Evolutionary conservation across 73 alveolate species (phyloP), one percentile per base, ranked within the genome.

Genomic region (Halteria grandinella): DNA sequence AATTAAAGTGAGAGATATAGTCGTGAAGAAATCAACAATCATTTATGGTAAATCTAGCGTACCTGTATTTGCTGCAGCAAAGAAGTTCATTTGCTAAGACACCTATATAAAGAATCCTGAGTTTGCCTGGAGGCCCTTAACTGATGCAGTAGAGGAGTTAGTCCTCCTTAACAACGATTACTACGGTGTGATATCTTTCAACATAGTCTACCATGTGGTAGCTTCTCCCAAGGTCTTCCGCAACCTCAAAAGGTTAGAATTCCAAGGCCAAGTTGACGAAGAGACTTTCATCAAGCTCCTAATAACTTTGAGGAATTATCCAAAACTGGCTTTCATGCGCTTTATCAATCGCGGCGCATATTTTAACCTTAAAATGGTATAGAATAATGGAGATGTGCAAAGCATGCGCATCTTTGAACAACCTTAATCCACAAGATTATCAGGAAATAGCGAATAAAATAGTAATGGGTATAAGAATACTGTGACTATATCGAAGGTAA

Each of bases 191-290:
- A 12, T 36, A 1, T 36, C 33, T 29, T 60, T 60, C 77, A 60
- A 60, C 43, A 60, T 60, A 17, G 64, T 64, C 21, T 39, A 64
- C 28, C 79, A 64, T 44, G 64, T 64, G 51, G 64, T 64, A 8
- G 29, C 32, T 25, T 64, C 40, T 34, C 40, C 29, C 66, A 64
- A 44, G 52, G 44, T 43, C 66, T 64, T 64, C 33, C 32, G 48
- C 40, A 64, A 64, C 37, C 47, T 64, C 10, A 64, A 43, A 28
- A 41, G 32, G 3, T 36, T 64, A 8, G 64, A 64, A 40, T 64
- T 64, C 25, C 66, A 64, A 34, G 79, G 79, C 53, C 51, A 64
- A 44, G 63, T 64, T 1, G 79, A 64, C 44, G 79, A 64, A 18
- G 79, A 64, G 36, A 64, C 60, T 2, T 64, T 64, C 40, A 60